Percentiles rank a stretch among this genome's conserved stretches.
Evolutionary conservation across 1,284 basidiomycete species (phyloP).

Genomic region (Thelephora terrestris): DNA sequence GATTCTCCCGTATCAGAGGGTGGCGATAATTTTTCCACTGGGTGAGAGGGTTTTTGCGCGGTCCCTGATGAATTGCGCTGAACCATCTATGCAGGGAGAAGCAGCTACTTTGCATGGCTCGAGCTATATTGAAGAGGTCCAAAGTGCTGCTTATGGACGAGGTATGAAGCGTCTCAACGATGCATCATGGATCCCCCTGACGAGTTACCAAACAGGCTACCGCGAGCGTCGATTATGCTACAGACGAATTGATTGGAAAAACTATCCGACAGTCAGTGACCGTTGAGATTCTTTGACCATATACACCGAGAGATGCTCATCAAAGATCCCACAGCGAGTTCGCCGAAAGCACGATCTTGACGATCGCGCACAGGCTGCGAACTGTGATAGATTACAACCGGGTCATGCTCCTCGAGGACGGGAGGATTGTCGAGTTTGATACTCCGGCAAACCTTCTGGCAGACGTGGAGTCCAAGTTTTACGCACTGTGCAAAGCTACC

Average conservation of each 20-base stretch:
- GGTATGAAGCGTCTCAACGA: conserved; percentile 29
- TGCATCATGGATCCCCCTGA: neutral
- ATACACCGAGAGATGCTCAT: conserved; percentile 18
- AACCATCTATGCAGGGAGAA: conserved; percentile 43
- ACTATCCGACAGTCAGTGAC: conserved; percentile 59
- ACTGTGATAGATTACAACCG: conserved; percentile 54
- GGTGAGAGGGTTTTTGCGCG: conserved; percentile 33
- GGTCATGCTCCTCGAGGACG: conserved; percentile 83
- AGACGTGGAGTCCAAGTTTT: conserved; percentile 60
- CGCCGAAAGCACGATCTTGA: conserved; percentile 44
- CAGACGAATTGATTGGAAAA: conserved; percentile 63
- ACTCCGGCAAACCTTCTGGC: conserved; percentile 61
- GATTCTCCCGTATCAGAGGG: conserved; percentile 80
- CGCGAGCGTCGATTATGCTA: conserved; percentile 64
- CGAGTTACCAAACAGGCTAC: conserved; percentile 34
- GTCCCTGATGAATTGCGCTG: neutral
- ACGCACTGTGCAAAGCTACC: conserved; percentile 73
- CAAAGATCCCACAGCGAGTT: conserved; percentile 34
- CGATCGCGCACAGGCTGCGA: conserved; percentile 56
- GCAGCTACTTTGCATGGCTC: conserved; percentile 77
- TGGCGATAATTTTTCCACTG: conserved; percentile 91
- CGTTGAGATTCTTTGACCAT: conserved; percentile 13
- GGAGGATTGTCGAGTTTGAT: conserved; percentile 77
- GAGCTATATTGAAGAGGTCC: conserved; percentile 69
- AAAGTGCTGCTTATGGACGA: conserved; percentile 78